These are phyloP conservation scores for Hypholoma sublateritium DNA, from an alignment of 768 basidiomycete genomes.

Conservation along the genomic window DNA sequence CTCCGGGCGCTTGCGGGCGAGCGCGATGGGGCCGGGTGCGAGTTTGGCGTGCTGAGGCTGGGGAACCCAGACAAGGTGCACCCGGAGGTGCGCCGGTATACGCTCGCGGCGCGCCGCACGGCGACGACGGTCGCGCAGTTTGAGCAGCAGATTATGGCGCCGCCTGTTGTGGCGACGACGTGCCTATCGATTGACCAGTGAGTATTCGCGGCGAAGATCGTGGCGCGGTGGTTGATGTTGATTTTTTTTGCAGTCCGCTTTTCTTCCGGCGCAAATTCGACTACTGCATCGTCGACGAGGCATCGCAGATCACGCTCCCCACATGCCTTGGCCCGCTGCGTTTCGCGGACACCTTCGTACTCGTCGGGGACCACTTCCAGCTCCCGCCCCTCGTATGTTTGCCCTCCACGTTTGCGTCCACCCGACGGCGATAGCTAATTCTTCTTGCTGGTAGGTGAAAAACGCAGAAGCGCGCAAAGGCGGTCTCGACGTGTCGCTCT, in stretches of 20 bases:
- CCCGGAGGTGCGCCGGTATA: conserved; percentile 72
- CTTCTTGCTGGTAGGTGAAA: conserved; percentile 57
- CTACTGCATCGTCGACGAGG: conserved; percentile 97
- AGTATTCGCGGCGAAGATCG: conserved; percentile 26
- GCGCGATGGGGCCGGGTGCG: conserved; percentile 24
- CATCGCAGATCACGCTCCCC: conserved; percentile 95
- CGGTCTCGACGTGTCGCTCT: conserved; percentile 88
- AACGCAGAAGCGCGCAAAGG: conserved; percentile 76
- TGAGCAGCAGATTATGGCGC: conserved; percentile 79
- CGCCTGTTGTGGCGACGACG: conserved; percentile 95
- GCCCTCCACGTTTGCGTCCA: neutral
- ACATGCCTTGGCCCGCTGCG: conserved; percentile 93
- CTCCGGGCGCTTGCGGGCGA: conserved; percentile 58
- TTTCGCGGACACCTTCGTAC: conserved; percentile 86
- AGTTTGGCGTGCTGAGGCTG: conserved; percentile 77
- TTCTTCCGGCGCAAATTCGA: conserved; percentile 88
- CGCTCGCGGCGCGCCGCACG: conserved; percentile 53
- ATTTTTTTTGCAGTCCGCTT: conserved; percentile 48
- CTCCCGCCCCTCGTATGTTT: conserved; percentile 83
- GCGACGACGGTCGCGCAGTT: conserved; percentile 78
- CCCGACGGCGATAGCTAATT: neutral
- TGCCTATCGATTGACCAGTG: conserved; percentile 94
- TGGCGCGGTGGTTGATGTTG: neutral
- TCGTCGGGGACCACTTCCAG: conserved; percentile 98
- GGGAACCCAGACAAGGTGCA: conserved; percentile 96